phyloP scores from a whole-genome alignment of 169 alveolate genomes.

The Plasmodium inui region DNA sequence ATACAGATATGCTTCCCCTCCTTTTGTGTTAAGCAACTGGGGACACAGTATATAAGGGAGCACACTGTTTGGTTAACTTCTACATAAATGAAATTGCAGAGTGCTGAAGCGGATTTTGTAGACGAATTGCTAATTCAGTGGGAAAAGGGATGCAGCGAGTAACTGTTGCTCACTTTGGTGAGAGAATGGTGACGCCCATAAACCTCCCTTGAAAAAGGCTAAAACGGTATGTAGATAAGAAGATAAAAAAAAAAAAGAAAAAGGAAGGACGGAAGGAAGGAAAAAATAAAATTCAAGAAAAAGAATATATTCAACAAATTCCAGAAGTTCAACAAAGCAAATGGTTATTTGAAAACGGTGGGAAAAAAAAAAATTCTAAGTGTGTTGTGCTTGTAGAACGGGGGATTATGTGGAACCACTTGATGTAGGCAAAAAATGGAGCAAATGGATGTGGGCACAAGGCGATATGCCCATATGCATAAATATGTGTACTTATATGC shows the following conservation, averaged over 20 bases:
- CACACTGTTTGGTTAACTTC: background rate
- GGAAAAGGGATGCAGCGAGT: conserved; percentile 11
- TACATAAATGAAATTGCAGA: conserved; percentile 27
- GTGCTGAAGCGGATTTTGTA: conserved; percentile 35
- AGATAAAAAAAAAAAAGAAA: conserved; percentile 14
- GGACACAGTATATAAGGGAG: background rate
- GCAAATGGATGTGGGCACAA: conserved; percentile 1
- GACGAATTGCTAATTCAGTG: conserved; percentile 1
- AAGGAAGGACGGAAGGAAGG: background rate
- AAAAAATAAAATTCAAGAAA: background rate
- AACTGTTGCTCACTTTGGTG: background rate
- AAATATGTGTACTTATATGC: background rate
- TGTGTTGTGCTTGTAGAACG: conserved; percentile 17
- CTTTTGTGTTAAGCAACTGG: background rate
- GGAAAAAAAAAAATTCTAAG: background rate
- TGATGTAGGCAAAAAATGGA: background rate
- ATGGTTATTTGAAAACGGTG: conserved; percentile 26
- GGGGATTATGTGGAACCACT: background rate
- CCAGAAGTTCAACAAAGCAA: conserved; percentile 21
- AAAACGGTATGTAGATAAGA: conserved; percentile 9
- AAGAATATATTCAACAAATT: background rate
- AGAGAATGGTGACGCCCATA: background rate
- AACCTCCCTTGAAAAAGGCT: conserved; percentile 11
- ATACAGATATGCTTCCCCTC: background rate
- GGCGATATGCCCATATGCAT: background rate